Percentiles rank a stretch among this genome's conserved stretches.
phyloP scores from a whole-genome alignment of 1,139 yeast genomes.

The Hyphopichia pseudoburtonii region DNA sequence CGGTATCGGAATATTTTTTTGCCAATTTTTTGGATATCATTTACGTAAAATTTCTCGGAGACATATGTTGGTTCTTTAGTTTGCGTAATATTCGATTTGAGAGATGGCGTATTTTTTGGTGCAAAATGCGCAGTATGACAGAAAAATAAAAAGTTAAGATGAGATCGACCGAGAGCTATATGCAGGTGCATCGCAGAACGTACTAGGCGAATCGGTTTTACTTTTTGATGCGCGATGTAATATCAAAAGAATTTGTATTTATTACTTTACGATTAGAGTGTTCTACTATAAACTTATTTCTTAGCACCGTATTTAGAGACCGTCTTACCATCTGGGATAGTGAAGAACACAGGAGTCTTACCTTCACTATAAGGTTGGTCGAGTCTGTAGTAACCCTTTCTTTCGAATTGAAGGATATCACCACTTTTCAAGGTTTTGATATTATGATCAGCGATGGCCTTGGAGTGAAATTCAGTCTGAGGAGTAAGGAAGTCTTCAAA shows the following conservation, averaged over 20 bases:
- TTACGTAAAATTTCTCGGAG: no score
- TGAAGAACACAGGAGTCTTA: conserved; percentile 75
- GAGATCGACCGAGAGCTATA: background rate
- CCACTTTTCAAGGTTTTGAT: conserved; percentile 76
- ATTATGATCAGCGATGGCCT: conserved; percentile 81
- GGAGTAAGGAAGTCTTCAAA: conserved; percentile 92
- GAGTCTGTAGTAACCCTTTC: conserved; percentile 93
- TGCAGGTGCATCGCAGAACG: background rate
- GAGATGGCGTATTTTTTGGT: background rate
- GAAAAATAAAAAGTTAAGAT: background rate
- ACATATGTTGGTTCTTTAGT: no score
- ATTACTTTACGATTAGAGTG: background rate
- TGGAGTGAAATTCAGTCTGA: conserved; percentile 78
- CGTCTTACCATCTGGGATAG: conserved; percentile 95
- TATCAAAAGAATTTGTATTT: no score
- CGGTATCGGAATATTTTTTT: conserved; percentile 62
- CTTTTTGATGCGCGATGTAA: no score
- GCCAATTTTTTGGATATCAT: no score
- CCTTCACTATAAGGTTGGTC: conserved; percentile 63
- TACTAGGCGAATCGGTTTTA: no score
- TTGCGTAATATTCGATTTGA: no score
- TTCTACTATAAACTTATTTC: conserved; percentile 19
- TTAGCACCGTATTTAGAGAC: conserved; percentile 79
- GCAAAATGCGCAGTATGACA: no score
- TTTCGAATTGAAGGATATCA: conserved; percentile 89